Evolutionary conservation across 257 asterid genomes (phyloP).

Genomic region (Scutellaria baicalensis): DNA sequence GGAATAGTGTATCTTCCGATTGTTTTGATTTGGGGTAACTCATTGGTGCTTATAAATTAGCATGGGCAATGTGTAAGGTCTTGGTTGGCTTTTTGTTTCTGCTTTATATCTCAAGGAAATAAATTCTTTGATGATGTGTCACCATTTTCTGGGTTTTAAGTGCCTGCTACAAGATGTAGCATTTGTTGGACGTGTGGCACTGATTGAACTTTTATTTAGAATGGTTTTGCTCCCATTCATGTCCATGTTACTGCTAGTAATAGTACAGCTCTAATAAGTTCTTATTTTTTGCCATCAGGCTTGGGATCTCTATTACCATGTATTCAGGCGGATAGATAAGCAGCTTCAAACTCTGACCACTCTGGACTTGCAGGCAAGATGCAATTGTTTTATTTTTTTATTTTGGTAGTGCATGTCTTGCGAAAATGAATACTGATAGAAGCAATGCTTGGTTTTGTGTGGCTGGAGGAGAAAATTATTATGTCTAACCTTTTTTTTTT

Average conservation of each 20-base stretch:
- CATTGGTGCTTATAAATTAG: not conserved
- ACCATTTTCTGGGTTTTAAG: not conserved
- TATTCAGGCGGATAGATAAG: slow-evolving; percentile 89
- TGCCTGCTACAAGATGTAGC: not conserved
- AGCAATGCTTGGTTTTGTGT: not conserved
- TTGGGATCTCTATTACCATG: slow-evolving; percentile 98
- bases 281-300: slow-evolving; percentile 45
- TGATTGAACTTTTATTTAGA: slow-evolving; percentile 9
- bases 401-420: not conserved
- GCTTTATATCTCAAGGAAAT: not conserved
- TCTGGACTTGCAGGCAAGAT: slow-evolving; percentile 88
- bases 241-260: not conserved
- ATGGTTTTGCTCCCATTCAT: not conserved
- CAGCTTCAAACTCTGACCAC: slow-evolving; percentile 95
- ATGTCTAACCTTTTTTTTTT: not conserved
- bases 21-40: not conserved
- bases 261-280: slow-evolving; percentile 10
- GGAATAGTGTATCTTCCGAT: not conserved
- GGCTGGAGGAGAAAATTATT: not conserved
- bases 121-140: not conserved
- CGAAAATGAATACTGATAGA: not conserved
- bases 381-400: not conserved
- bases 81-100: not conserved
- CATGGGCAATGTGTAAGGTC: not conserved
- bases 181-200: slow-evolving; percentile 1